Evolutionary conservation across 371 early-diverging fungal genomes (phyloP), one percentile per base, ranked within the genome.

Genomic region (Apophysomyces variabilis): DNA sequence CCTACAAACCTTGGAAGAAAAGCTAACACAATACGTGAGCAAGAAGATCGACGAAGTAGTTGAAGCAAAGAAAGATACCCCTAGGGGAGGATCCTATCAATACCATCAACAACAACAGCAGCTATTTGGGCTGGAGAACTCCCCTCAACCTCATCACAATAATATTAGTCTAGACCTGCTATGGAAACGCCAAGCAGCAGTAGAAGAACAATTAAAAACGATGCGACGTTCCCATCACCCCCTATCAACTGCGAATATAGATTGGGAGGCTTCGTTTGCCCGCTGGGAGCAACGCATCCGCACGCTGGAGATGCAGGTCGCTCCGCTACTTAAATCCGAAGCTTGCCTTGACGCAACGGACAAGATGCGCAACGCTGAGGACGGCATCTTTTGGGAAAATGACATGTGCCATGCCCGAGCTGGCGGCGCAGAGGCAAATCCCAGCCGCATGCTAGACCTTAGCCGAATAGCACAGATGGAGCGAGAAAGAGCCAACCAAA

Each of bases 341-440:
- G 46, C 46, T 6, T 13, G 12, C 46, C 12, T 45, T 45, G 46
- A 45, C 46, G 16, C 46, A 45, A 45, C 13, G 16, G 46, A 45
- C 6, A 45, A n/a, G n/a, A 45, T 45, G 46, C 46, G 64, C 73
- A 72, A 46, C 62, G 61, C 62, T 66, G 68, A 58, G 58, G 69
- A 60, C 64, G 58, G 60, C 45, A 69, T 45, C 0, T 45, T 45
- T 45, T 45, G 46, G 46, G 12, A 45, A 45, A 13, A 3, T 45
- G 46, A 45, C 12, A 13, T 45, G 12, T 18, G 46, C 46, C 46
- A 18, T 7, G 13, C 16, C 46, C 46, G 46, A 45, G 13, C n/a
- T 18, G 16, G 16, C 16, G 46, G 13, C 16, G 13, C 46, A 13
- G 46, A 13, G n/a, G n/a, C 46, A 13, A 45, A 45, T 45, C 6